Evolutionary conservation across 2,329 filamentous ascomycete genomes (phyloP), one percentile per base, ranked within the genome.

Genomic region (Verticillium nubilum): DNA sequence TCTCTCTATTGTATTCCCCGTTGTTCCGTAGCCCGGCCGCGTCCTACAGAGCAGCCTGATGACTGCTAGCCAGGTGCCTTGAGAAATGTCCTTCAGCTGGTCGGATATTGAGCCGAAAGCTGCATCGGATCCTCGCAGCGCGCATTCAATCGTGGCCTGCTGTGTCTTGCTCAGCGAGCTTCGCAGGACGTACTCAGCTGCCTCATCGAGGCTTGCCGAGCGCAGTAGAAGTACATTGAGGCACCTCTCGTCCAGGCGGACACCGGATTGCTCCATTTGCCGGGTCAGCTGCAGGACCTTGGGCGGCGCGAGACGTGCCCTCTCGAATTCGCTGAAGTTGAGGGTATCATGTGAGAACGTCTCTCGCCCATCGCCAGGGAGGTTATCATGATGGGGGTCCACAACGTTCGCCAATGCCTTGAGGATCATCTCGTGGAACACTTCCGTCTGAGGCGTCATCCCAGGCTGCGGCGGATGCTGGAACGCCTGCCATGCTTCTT

Each of bases 301-400:
- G 2, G 89, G 89, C 1, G 88, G 84, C 15, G 78, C 75, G 52
- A 86, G 74, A n/a, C 84, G 79, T 42, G 85, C 80, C 64, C 84
- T 84, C 60, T 90, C 88, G 58, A 86, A 84, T n/a, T 86, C 81
- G 60, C 79, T 89, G 67, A 79, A 80, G 70, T 80, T 90, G 70
- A 76, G 73, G 66, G 42, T 70, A 61, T 56, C 68, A 62, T 5
- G 69, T 68, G 19, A 69, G 62, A 63, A 75, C 69, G 59, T 84
- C 35, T 67, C 65, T 25, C 67, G 61, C 27, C 59, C 67, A 52
- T 69, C 65, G 17, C 67, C 66, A 3, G 64, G 55, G 1, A 64
- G 60, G 28, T 66, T 65, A 4, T 57, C 25, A 28, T 65, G 58
- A 15, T 60, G 33, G 6, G 61, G 59, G 19, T 67, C 62, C 26